Conservation (phyloP, 2,329 filamentous ascomycete genomes). For the Chaetomium olivaceum region DNA sequence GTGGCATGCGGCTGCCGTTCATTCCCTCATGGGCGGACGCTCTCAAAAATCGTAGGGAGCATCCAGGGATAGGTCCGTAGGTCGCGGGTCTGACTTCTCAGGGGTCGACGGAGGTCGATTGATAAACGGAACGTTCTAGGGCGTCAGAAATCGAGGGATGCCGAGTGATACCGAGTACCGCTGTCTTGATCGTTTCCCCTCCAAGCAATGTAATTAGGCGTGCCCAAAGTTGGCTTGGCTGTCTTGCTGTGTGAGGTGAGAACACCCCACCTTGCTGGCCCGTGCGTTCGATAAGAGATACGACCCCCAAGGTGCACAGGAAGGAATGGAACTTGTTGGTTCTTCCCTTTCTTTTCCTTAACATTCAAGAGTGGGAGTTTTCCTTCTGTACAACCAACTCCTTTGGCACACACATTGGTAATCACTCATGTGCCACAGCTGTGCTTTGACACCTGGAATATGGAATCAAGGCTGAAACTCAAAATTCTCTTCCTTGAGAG, state of each 20-base stretch:
- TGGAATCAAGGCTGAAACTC: not conserved
- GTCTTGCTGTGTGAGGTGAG: conserved; percentile 3
- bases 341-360: not conserved
- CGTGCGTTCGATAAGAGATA: conserved; percentile 17
- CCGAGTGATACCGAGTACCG: conserved; percentile 1
- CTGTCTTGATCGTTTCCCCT: conserved; percentile 5
- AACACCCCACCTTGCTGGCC: conserved; percentile 25
- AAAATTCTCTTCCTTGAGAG: not conserved
- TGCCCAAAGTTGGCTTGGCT: conserved; percentile 21
- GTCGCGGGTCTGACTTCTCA: not conserved
- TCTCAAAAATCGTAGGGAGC: conserved; percentile 10
- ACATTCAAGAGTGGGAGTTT: not conserved
- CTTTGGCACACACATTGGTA: not conserved
- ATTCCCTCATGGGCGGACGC: conserved; percentile 21
- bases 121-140: not conserved
- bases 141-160: not conserved
- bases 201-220: conserved; percentile 10
- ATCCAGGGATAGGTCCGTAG: conserved; percentile 9
- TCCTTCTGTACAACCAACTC: not conserved
- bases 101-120: not conserved
- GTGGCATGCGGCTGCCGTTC: conserved; percentile 28
- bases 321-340: too few species aligned
- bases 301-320: too few species aligned
- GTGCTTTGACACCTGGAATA: not conserved
- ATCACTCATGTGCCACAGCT: not conserved